Base-by-base conservation (phyloP, 2,329 filamentous ascomycete genomes). In the Diaporthe batatas region DNA sequence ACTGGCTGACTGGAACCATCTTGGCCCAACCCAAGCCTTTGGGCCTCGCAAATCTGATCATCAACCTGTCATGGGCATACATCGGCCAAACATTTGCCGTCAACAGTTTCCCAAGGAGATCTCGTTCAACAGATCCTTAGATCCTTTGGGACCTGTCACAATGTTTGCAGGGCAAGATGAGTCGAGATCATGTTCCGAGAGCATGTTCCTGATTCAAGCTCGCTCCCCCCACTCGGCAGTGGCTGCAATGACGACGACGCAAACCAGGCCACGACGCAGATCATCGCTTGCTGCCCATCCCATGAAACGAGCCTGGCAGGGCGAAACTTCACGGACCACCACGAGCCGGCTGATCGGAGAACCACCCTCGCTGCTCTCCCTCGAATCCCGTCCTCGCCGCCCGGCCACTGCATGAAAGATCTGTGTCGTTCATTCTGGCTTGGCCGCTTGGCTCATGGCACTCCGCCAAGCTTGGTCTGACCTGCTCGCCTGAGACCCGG, bases 401-500 rank as follows among this genome's bases (percentile, higher is more conserved):
- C 42, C 6, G 58, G 25, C 25, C 6, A 64, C 58, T 47, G 58
- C 42, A 64, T 64, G 39, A 64, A 64, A 32, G 58, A 64, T 64
- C 23, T 47, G 58, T 64, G 42, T 5, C 25, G 39, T 8, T 64
- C 58, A 64, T 64, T 64, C 58, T 47, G 39, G 58, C 58, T 64
- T 49, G 58, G 58, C 58, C 4, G 6, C 34, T 59, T 59, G 55
- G 55, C 55, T 64, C 42, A 64, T 64, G 58, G 58, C 42, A 7
- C 1, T 32, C 58, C 25, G 25, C 58, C 58, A 49, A 49, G 58
- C 42, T 34, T 49, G 42, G 58, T 64, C 58, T 49, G 58, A 64
- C 58, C 25, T 49, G 8, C 23, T 18, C 58, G 58, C 14, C 58
- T 64, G 58, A 64, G 58, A 64, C 58, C 23, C 58, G 58, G 58